Evolutionary conservation across 208 protist genomes (phyloP), one percentile per base, ranked within the genome.

Genomic region (Trypanosoma theileri): DNA sequence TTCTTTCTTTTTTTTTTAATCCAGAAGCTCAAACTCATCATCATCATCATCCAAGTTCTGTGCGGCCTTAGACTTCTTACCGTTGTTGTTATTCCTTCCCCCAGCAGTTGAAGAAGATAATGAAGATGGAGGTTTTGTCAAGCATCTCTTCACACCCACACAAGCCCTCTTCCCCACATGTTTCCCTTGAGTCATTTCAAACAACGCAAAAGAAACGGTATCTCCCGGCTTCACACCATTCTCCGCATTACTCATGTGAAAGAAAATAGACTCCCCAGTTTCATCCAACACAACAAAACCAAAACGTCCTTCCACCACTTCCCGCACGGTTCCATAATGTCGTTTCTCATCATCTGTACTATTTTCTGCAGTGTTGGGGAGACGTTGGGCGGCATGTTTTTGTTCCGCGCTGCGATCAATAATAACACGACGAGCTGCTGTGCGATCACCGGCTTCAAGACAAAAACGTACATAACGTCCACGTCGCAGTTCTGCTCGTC

Each of bases 391-490:
- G 13, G 35, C 70, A 22, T 71, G 71, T 22, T 71, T 73, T 19
- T 55, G 54, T 69, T 88, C 85, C 26, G 66, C 66, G 31, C 59
- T 53, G 9, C 56, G 19, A 60, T 90, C 84, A n/a, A 90, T 75
- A 31, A 90, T 90, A 42, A 88, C 78, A 42, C 76, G 75, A 22
- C 66, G 66, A 17, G 81, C 77, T 3, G 62, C 57, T 6, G 41
- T 72, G 57, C 59, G 61, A 12, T 76, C 51, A 16, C 61, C 69
- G 3, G 58, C 24, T 50, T 79, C 78, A 13, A 88, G 31, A 66
- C 84, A 93, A 73, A 94, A 94, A 35, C 80, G 80, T 24, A 94
- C 84, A 53, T 78, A 92, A 26, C 79, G 79, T 13, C 86, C 89
- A 4, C 58, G 62, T 17, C 62, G 54, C 54, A 88, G 17, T 50